Percentiles rank a stretch among this genome's conserved stretches.
Evolutionary conservation across 371 early-diverging fungal species (phyloP).

Genomic region (Rhizopus microsporus): DNA sequence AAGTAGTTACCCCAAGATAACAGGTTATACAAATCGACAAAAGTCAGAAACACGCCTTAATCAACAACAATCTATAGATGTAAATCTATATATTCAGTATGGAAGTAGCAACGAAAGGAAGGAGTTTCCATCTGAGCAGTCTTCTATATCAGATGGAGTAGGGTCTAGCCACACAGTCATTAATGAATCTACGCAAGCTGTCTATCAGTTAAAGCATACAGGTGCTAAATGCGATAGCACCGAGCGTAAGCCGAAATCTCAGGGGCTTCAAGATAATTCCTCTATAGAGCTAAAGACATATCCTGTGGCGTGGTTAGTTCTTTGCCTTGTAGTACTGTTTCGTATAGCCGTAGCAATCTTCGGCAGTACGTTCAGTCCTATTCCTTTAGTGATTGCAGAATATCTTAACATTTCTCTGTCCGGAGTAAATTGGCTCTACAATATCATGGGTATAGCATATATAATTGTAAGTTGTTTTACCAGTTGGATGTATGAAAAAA

Average conservation of each 20-base stretch:
- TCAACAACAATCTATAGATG: neutral
- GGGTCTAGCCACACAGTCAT: constrained; percentile 14
- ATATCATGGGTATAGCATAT: constrained; percentile 50
- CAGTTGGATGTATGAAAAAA: constrained; percentile 49
- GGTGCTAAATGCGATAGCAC: neutral
- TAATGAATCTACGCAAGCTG: constrained; percentile 7
- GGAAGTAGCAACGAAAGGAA: neutral
- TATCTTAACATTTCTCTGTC: constrained; percentile 35
- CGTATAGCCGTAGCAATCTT: constrained; percentile 41
- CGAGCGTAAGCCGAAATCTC: neutral
- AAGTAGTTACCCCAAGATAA: too few relatives aligned
- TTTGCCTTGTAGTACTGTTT: constrained; percentile 35
- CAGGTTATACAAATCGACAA: too few relatives aligned
- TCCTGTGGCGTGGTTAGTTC: constrained; percentile 39
- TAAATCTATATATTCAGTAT: too few relatives aligned
- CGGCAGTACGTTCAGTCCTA: constrained; percentile 44
- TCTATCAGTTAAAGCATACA: neutral
- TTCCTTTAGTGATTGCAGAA: constrained; percentile 38
- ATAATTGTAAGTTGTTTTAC: constrained; percentile 52
- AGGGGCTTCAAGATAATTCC: neutral
- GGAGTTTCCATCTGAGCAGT: neutral
- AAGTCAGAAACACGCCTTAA: neutral
- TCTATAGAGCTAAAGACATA: constrained; percentile 27
- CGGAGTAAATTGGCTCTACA: constrained; percentile 45
- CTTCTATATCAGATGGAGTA: constrained; percentile 1